phyloP scores from a whole-genome alignment of 441 rosid genomes.

The Gossypium lobatum region DNA sequence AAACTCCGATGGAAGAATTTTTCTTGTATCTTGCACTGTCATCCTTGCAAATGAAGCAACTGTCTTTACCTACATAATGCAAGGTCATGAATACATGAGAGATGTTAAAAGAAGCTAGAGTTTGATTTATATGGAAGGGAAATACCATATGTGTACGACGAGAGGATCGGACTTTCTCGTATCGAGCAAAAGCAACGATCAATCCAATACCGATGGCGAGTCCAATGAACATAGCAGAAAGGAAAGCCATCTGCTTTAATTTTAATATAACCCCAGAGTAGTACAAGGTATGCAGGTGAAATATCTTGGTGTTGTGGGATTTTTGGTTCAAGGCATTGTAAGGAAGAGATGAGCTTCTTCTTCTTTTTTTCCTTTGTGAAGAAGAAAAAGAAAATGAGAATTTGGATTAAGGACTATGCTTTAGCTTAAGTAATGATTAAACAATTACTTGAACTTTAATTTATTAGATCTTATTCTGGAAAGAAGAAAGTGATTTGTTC shows the following conservation, averaged over 20 bases:
- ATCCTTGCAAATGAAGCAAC: constrained; percentile 88
- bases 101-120: neutral
- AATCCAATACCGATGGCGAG: constrained; percentile 52
- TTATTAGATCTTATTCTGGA: neutral
- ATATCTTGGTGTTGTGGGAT: neutral
- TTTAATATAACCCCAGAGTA: neutral
- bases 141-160: constrained; percentile 64
- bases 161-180: constrained; percentile 45
- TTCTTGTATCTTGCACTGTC: constrained; percentile 82
- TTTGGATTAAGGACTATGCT: neutral
- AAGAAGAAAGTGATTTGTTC: constrained; percentile 12
- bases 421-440: neutral
- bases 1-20: constrained; percentile 50
- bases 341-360: neutral
- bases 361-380: no score
- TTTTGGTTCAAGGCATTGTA: neutral
- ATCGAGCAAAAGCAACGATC: constrained; percentile 61
- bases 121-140: neutral
- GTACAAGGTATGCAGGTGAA: neutral
- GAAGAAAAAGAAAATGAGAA: neutral
- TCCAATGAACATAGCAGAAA: constrained; percentile 55
- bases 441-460: neutral
- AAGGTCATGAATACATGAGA: neutral
- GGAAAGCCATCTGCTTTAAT: constrained; percentile 51
- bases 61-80: constrained; percentile 43